Evolutionary conservation across 805 yeast genomes (phyloP).

Genomic region (Saccharomycopsis lassenensis): DNA sequence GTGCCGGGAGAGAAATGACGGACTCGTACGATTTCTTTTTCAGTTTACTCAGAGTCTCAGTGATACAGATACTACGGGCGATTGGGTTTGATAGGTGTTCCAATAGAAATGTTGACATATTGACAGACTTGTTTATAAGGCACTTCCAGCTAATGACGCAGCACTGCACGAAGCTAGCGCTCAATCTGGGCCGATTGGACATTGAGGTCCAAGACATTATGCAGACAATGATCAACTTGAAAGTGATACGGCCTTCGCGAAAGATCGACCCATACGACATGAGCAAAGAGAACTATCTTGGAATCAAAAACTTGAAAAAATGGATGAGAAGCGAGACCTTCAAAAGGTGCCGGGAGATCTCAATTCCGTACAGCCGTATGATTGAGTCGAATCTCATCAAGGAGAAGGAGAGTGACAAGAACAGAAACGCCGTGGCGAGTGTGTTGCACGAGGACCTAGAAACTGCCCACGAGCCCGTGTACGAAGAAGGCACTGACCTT

Average conservation of each 20-base stretch:
- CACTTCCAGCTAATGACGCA: constrained; percentile 44
- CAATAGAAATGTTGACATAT: constrained; percentile 56
- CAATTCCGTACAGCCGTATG: constrained; percentile 23
- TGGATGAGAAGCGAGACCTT: constrained; percentile 44
- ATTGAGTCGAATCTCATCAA: constrained; percentile 23
- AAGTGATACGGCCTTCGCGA: constrained; percentile 49
- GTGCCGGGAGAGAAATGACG: too few species aligned
- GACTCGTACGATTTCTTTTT: constrained; percentile 34
- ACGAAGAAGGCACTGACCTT: constrained; percentile 24
- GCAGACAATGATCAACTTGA: constrained; percentile 55
- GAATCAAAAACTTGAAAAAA: constrained; percentile 39
- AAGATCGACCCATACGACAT: constrained; percentile 44
- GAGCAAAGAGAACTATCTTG: constrained; percentile 33
- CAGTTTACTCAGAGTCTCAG: constrained; percentile 25
- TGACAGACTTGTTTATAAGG: constrained; percentile 68
- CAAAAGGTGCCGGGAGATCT: constrained; percentile 31
- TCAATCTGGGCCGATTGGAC: constrained; percentile 34
- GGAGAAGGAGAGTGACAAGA: constrained; percentile 16
- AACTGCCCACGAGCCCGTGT: constrained; percentile 24
- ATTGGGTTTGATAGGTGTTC: constrained; percentile 76
- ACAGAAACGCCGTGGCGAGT: constrained; percentile 2
- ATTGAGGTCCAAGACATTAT: constrained; percentile 57
- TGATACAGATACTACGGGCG: constrained; percentile 53
- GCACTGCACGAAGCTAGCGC: constrained; percentile 40
- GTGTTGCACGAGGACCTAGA: constrained; percentile 8